These are phyloP conservation scores for Pontederia crassipes DNA, from an alignment of 176 grass and related monocot genomes.

Conservation along the genomic window DNA sequence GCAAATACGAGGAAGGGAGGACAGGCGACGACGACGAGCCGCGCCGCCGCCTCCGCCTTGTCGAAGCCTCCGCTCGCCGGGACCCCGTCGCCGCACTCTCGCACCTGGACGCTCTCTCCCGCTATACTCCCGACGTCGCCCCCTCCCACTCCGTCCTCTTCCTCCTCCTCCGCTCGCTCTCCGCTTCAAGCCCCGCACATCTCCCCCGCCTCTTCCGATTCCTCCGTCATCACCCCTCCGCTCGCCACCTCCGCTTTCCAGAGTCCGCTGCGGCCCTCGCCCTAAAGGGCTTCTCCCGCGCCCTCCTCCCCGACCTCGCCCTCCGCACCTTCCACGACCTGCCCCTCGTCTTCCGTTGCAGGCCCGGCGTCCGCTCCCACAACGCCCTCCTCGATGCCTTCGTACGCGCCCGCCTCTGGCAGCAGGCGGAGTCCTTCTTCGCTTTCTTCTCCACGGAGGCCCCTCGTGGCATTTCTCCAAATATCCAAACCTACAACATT, in stretches of 20 bases:
- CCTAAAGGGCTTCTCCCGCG: constrained; percentile 76
- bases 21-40: not conserved
- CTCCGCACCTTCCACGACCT: constrained; percentile 58
- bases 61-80: constrained; percentile 38
- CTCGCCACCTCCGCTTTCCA: constrained; percentile 47
- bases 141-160: constrained; percentile 59
- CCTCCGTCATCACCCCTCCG: constrained; percentile 28
- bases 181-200: constrained; percentile 24
- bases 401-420: constrained; percentile 52
- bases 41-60: constrained; percentile 32
- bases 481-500: constrained; percentile 88
- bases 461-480: constrained; percentile 34
- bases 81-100: constrained; percentile 44
- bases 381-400: constrained; percentile 82
- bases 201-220: constrained; percentile 36
- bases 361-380: constrained; percentile 65
- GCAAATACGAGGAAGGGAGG: too few relatives aligned
- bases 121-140: constrained; percentile 33
- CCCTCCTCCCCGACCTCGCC: constrained; percentile 59
- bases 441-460: constrained; percentile 45
- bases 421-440: constrained; percentile 63
- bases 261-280: constrained; percentile 49
- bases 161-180: constrained; percentile 65
- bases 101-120: constrained; percentile 44
- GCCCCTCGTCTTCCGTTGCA: constrained; percentile 48